Evolutionary conservation across 108 stramenopile genomes (phyloP).

Genomic region (Fistulifera solaris): DNA sequence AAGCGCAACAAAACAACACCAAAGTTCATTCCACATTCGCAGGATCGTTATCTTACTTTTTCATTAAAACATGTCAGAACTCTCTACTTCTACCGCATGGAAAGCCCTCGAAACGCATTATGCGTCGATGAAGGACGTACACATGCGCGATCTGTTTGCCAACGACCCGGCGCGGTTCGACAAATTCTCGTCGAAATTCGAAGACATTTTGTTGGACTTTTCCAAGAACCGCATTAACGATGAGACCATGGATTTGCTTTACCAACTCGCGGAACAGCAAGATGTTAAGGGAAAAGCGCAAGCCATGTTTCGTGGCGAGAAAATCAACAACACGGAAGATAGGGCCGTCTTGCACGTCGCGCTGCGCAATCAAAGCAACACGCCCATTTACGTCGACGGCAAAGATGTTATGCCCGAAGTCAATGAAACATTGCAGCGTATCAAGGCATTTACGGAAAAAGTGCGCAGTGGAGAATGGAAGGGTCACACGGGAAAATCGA

Average conservation of each 20-base stretch:
- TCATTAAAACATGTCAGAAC: conserved; percentile 34
- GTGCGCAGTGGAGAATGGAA: conserved; percentile 80
- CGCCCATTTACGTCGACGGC: conserved; percentile 80
- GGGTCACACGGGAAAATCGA: conserved; percentile 91
- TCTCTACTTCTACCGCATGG: conserved; percentile 49
- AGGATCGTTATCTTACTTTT: too few species aligned
- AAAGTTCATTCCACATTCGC: too few species aligned
- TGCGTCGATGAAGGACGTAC: conserved; percentile 38
- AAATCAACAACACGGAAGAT: conserved; percentile 79
- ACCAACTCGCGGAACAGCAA: conserved; percentile 68
- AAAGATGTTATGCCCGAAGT: conserved; percentile 89
- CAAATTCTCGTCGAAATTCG: conserved; percentile 54
- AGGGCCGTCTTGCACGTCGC: conserved; percentile 78
- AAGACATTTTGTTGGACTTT: conserved; percentile 89
- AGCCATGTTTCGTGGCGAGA: conserved; percentile 85
- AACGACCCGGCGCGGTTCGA: conserved; percentile 58
- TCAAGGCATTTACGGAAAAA: conserved; percentile 78
- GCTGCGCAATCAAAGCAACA: conserved; percentile 65
- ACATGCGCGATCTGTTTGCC: conserved; percentile 66
- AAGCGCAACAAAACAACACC: too few species aligned
- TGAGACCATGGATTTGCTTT: conserved; percentile 83
- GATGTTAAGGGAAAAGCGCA: conserved; percentile 71
- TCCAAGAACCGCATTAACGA: conserved; percentile 86
- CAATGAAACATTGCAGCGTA: conserved; percentile 67
- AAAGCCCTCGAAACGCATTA: conserved; percentile 60